phyloP scores from a whole-genome alignment of 2,329 filamentous ascomycete genomes.

The Dothideomycetes sp. region DNA sequence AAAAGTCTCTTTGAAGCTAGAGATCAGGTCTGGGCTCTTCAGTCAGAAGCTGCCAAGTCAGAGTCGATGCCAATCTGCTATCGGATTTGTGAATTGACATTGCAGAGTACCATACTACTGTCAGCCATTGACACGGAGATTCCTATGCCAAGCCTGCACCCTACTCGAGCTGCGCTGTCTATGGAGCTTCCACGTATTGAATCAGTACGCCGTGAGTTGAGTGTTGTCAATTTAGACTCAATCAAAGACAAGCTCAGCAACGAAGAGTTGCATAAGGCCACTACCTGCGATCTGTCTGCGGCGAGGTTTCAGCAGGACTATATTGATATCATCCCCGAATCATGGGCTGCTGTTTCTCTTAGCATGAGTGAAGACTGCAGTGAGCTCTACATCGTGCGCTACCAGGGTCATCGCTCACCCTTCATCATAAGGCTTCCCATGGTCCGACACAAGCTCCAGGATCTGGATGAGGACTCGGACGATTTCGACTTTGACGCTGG shows the following conservation, averaged over 20 bases:
- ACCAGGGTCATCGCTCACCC: constrained; percentile 62
- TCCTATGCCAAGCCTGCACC: constrained; percentile 23
- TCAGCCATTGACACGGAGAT: constrained; percentile 24
- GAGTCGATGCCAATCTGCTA: constrained; percentile 50
- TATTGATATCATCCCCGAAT: constrained; percentile 69
- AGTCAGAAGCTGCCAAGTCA: constrained; percentile 41
- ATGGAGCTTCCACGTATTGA: constrained; percentile 14
- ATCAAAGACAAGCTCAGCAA: no score
- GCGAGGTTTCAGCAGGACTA: constrained; percentile 64
- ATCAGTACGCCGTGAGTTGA: constrained; percentile 3
- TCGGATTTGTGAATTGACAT: constrained; percentile 24
- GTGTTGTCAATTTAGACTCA: not conserved
- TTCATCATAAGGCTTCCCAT: constrained; percentile 83
- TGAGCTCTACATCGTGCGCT: constrained; percentile 81
- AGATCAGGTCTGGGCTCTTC: constrained; percentile 53
- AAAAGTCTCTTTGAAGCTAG: constrained; percentile 54
- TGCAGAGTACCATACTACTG: constrained; percentile 26
- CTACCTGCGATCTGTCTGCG: constrained; percentile 14
- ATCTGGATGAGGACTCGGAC: constrained; percentile 52
- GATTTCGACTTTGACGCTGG: constrained; percentile 72
- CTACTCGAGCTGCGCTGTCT: constrained; percentile 28
- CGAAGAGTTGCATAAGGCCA: not conserved
- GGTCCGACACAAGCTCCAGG: constrained; percentile 68
- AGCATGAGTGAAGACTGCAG: constrained; percentile 70
- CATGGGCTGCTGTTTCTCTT: constrained; percentile 80